Percentiles rank a stretch among this genome's conserved stretches.
phyloP scores from a whole-genome alignment of 495 filamentous ascomycete genomes.

The Neurospora pannonica region DNA sequence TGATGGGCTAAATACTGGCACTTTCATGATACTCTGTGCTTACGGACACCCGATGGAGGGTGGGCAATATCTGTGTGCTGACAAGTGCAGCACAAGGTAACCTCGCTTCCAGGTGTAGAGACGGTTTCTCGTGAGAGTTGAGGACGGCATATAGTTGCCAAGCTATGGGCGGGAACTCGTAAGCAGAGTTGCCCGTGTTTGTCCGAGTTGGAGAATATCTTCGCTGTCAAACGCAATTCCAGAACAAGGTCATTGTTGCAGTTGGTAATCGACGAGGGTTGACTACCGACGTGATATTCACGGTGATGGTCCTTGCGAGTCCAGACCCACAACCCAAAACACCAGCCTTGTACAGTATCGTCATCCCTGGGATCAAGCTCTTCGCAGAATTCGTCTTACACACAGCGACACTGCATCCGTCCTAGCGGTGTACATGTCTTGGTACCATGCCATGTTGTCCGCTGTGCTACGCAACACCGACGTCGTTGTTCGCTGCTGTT shows the following conservation, averaged over 20 bases:
- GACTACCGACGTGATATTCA: neutral
- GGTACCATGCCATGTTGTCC: neutral
- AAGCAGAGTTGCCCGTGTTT: neutral
- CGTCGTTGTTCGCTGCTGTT: neutral
- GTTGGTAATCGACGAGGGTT: neutral
- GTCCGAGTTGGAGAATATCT: neutral
- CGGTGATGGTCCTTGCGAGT: neutral
- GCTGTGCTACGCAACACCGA: neutral
- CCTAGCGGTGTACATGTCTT: neutral
- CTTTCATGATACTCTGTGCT: neutral
- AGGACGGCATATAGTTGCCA: neutral
- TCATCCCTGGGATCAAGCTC: neutral
- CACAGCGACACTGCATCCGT: neutral
- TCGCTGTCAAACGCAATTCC: neutral
- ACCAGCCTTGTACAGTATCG: neutral
- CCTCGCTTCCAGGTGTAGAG: neutral
- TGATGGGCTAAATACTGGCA: slow-evolving; percentile 9
- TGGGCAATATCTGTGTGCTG: neutral
- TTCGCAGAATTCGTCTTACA: neutral
- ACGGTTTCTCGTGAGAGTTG: neutral
- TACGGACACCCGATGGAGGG: neutral
- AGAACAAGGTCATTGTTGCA: neutral
- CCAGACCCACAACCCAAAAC: neutral
- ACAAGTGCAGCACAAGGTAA: neutral
- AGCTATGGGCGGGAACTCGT: neutral